phyloP scores from a whole-genome alignment of 768 basidiomycete species.

The Suillus ampliporus region DNA sequence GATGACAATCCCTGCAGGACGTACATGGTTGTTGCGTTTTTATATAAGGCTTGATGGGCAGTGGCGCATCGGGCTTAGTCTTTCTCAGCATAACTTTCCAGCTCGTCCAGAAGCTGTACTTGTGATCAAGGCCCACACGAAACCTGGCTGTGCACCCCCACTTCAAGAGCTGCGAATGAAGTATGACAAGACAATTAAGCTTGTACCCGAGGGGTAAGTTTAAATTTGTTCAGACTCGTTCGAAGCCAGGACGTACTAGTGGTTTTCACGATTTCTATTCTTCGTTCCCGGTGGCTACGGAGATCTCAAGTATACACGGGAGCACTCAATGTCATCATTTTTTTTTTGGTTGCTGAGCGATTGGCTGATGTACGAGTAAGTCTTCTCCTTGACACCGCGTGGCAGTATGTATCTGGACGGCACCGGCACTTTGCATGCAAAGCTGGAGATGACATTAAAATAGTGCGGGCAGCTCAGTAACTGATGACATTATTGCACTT shows the following conservation, averaged over 20 bases:
- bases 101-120: not conserved
- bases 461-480: not conserved
- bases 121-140: not conserved
- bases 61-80: not conserved
- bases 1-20: not conserved
- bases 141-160: not conserved
- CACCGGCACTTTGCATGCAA: not conserved
- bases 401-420: not conserved
- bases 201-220: not conserved
- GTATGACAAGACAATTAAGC: not conserved
- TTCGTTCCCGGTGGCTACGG: not conserved
- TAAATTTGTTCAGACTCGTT: not conserved
- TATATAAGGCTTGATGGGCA: not conserved
- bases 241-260: not conserved
- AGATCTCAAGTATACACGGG: not conserved
- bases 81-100: not conserved
- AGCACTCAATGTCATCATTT: not conserved
- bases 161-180: not conserved
- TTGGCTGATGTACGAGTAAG: not conserved
- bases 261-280: not conserved
- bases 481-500: not conserved
- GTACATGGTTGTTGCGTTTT: not conserved
- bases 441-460: not conserved
- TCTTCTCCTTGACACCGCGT: not conserved
- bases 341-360: not conserved